Evolutionary conservation across 2,329 filamentous ascomycete genomes (phyloP), one percentile per base, ranked within the genome.

Genomic region (Harringtonia aguacate): DNA sequence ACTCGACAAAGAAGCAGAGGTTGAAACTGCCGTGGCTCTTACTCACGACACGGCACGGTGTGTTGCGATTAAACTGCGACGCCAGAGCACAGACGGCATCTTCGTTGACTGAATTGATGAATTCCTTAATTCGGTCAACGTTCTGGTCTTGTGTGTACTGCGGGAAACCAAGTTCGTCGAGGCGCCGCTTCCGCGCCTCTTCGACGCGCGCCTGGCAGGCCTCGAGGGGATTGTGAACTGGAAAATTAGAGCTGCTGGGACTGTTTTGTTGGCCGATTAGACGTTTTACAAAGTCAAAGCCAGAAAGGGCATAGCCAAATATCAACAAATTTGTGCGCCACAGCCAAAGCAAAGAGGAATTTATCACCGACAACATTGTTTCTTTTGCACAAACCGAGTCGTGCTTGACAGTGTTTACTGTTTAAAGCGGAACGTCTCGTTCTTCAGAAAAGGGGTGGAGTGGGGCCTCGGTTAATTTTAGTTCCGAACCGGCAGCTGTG

Each of bases 1-100:
- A 46, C 44, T 43, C 39, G 8, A 46, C 35, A 39, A 46, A 39
- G 31, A 46, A 46, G 27, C 44, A 46, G 29, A 42, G 4, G 30
- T 46, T 43, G 24, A 43, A 43, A 20, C 44, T 36, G 36, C 44
- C 44, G 29, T 24, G 10, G n/a, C 6, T 12, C 29, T 34, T 34
- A 17, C 27, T 34, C 8, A 47, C 36, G 9, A 47, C 18, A 18
- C 30, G 33, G 13, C 43, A 45, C 8, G 39, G 39, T n/a, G n/a
- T 36, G 17, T 27, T 13, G 30, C 15, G n/a, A 24, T 41, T 34
- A 28, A 36, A 24, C 14, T 35, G 42, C 18, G 46, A 31, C 4
- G 42, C 46, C 29, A 47, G 39, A 13, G 39, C 39, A 18, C 44
- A 42, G 34, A 46, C 39, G 22, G 44, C 44, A 9, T 46, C 39